Evolutionary conservation across 179 eudicot genomes (phyloP), one percentile per base, ranked within the genome.

Genomic region (Beta lomatogona): DNA sequence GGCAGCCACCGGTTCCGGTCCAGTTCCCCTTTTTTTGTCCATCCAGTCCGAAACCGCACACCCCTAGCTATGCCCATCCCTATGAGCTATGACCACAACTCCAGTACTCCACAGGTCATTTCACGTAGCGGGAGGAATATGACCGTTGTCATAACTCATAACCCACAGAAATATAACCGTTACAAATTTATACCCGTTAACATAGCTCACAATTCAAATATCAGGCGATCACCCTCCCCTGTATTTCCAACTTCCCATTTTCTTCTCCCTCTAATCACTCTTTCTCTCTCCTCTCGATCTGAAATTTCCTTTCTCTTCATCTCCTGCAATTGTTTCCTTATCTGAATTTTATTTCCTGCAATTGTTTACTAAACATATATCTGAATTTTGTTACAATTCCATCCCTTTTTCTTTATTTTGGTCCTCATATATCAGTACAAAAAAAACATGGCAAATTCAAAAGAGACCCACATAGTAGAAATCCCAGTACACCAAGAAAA

Each of bases 401-500:
- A 52, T 0, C 7, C 15, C 45, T 11, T 6, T 22, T 21, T 71
- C 46, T 67, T 41, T 6, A 25, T 65, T 65, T 25, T 12, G 18
- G 22, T 12, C 45, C 11, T 12, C 15, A 10, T 6, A 22, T 14
- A 10, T 22, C 13, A 25, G 18, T 46, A 1, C 22, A 14, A 16
- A 16, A 61, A 25, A 25, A 77, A 72, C 71, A 91, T 90, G 92
- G 89, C 86, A 60, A 88, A 87, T 76, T 74, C 70, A 12, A 89
- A 87, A 77, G 90, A 87, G 1, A 36, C 89, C 77, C 91, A 92
- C 81, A 74, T 93, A 5, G 91, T 92, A 66, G 96, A 91, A 86
- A 92, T 93, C 87, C 89, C 93, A 3, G 85, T 88, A 9, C 88
- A 85, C 41, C 82, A 85, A 77, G 91, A 89, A 9, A 3, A n/a